Evolutionary conservation across 345 rosid species (phyloP), one percentile per base, ranked within the genome.

Genomic region (Eutrema yunnanense): DNA sequence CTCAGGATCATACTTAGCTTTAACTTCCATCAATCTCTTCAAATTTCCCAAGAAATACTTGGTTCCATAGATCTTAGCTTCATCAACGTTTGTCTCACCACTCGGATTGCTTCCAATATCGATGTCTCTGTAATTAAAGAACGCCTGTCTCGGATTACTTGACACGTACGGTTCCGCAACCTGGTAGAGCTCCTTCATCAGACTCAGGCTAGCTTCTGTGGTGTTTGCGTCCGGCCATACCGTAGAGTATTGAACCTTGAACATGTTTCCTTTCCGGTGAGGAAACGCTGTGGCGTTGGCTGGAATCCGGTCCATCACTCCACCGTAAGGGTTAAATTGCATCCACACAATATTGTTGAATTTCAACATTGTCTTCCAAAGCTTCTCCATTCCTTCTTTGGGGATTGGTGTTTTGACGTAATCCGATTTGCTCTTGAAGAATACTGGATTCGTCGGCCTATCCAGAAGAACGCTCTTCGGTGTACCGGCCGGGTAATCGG

Each of bases 291-390:
- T 78, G 9, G 43, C 81, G 2, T 77, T 74, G 2, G 76, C 71
- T 1, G 80, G 53, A 67, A 87, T 85, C 47, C 73, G 40, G 30
- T 74, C 50, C 90, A 86, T 83, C 51, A 59, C 72, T 14, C 88
- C 88, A 4, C 90, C 90, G 10, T 78, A 86, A 7, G 88, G 83
- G 67, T 75, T 84, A 63, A 73, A 66, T 13, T 61, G 71, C 81
- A 83, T 57, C 6, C 74, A 59, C 14, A 81, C 74, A 47, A 36
- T 6, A 22, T 30, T 43, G 27, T 64, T 79, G 4, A 70, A 74
- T 12, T 68, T 59, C 1, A 82, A 49, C 44, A 80, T 54, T 51
- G 32, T 72, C 40, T 78, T 62, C 81, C 82, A 85, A 12, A 78
- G 52, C 19, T 42, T 70, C 22, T 80, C 82, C 33, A 78, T 10